phyloP scores from a whole-genome alignment of 2,329 filamentous ascomycete genomes.

The Furcasterigmium furcatum region DNA sequence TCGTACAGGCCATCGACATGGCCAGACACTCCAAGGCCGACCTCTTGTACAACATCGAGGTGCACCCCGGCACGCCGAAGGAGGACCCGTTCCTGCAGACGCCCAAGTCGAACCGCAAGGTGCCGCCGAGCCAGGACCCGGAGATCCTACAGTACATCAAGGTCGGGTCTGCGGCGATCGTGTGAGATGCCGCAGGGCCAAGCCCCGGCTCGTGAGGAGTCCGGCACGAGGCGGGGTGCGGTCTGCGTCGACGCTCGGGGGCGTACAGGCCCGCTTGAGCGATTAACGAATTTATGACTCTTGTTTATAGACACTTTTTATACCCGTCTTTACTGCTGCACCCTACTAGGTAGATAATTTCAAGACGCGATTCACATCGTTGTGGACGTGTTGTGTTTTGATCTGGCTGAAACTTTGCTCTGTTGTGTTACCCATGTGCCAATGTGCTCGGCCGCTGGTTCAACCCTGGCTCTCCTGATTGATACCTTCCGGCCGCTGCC shows the following conservation, averaged over 20 bases:
- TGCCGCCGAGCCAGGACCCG: conserved; percentile 37
- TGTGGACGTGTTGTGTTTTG: too few relatives aligned
- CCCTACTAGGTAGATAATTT: not conserved
- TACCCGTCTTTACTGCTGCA: not conserved
- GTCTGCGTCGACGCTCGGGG: too few relatives aligned
- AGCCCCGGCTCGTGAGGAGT: too few relatives aligned
- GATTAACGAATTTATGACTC: not conserved
- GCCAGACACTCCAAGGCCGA: conserved; percentile 7
- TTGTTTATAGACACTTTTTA: not conserved
- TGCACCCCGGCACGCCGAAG: conserved; percentile 34
- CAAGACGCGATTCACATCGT: too few relatives aligned
- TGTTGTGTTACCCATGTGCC: too few relatives aligned
- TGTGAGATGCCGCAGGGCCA: too few relatives aligned
- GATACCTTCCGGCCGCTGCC: too few relatives aligned
- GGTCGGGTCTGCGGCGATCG: conserved; percentile 1
- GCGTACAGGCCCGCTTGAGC: too few relatives aligned
- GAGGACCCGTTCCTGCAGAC: conserved; percentile 32
- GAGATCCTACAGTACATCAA: conserved; percentile 21
- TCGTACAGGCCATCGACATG: conserved; percentile 9
- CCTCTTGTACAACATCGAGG: conserved; percentile 22
- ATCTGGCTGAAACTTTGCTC: too few relatives aligned
- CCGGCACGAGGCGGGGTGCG: too few relatives aligned
- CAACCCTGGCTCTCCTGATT: too few relatives aligned
- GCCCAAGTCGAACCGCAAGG: conserved; percentile 14
- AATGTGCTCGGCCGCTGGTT: too few relatives aligned